phyloP scores from a whole-genome alignment of 2,329 filamentous ascomycete species.

The Aureobasidium uvarum region DNA sequence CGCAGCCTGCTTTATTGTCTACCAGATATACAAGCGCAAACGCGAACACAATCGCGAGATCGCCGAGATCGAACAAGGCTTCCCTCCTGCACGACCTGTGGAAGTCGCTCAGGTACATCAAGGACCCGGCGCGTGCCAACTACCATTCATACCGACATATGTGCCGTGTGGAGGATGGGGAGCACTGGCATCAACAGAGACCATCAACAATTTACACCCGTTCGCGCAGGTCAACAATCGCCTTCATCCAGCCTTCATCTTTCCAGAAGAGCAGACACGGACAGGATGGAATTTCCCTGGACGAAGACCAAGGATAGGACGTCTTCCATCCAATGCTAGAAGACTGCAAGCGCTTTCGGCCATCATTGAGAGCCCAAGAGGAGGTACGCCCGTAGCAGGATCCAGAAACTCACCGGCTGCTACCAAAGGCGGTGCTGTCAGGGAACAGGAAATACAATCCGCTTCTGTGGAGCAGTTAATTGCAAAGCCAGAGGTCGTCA shows the following conservation, averaged over 20 bases:
- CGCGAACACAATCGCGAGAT: conserved; percentile 33
- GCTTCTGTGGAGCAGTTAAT: conserved; percentile 29
- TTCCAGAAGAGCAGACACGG: conserved; percentile 8
- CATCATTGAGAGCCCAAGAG: conserved; percentile 44
- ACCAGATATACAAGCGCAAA: conserved; percentile 33
- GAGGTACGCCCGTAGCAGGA: conserved; percentile 26
- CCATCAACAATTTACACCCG: conserved; percentile 29
- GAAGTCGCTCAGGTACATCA: conserved; percentile 28
- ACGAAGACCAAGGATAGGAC: conserved; percentile 16
- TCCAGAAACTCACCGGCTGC: neutral
- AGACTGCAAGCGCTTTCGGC: conserved; percentile 35
- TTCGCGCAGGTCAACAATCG: conserved; percentile 9
- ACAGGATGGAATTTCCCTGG: conserved; percentile 9
- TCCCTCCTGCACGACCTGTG: conserved; percentile 9
- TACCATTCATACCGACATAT: conserved; percentile 36
- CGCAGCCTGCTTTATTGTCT: conserved; percentile 32
- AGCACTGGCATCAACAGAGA: conserved; percentile 43
- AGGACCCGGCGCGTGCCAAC: conserved; percentile 24
- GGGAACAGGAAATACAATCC: neutral
- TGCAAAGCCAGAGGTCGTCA: conserved; percentile 29
- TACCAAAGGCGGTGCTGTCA: conserved; percentile 7
- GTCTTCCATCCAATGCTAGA: conserved; percentile 11
- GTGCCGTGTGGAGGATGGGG: conserved; percentile 44
- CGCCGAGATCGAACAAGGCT: conserved; percentile 33
- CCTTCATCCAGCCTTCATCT: conserved; percentile 5